These are phyloP conservation scores for Neodidymelliopsis sp. DNA, from an alignment of 2,329 filamentous ascomycete species.

Conservation along the genomic window DNA sequence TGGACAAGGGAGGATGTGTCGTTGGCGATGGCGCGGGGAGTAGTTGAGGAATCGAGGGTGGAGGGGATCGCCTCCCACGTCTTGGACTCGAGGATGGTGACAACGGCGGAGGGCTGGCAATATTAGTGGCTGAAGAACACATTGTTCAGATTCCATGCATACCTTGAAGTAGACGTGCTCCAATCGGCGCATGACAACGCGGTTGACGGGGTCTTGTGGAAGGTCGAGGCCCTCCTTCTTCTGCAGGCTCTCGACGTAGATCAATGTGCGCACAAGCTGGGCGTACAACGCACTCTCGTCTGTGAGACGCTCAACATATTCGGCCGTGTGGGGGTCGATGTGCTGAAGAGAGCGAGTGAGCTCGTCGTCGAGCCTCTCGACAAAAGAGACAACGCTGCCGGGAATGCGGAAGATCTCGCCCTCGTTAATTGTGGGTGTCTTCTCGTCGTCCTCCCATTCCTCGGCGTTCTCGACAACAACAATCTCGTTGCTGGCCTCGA, in stretches of 20 bases:
- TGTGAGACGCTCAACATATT: conserved; percentile 94
- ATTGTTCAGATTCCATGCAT: conserved; percentile 29
- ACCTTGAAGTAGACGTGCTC: conserved; percentile 99
- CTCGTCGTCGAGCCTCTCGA: conserved; percentile 96
- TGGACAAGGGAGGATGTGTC: conserved; percentile 82
- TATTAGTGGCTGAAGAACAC: conserved; percentile 28
- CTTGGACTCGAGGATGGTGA: conserved; percentile 92
- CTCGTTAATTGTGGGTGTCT: conserved; percentile 75
- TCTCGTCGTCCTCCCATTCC: conserved; percentile 99
- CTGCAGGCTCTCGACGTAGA: conserved; percentile 86
- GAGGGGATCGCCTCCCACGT: conserved; percentile 83
- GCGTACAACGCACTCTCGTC: conserved; percentile 93
- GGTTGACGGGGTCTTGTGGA: conserved; percentile 87
- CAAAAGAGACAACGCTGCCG: conserved; percentile 91
- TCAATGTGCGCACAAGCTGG: conserved; percentile 83
- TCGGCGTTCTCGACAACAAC: conserved; percentile 91
- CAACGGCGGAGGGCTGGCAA: conserved; percentile 81
- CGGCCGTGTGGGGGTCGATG: conserved; percentile 97
- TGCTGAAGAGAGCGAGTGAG: conserved; percentile 95
- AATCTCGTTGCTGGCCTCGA: conserved; percentile 81
- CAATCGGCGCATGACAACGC: conserved; percentile 88
- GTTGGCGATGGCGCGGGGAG: conserved; percentile 70
- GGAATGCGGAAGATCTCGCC: conserved; percentile 89
- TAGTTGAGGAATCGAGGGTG: conserved; percentile 78
- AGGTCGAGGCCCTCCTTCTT: conserved; percentile 74